These are phyloP conservation scores for Thelephora ganbajun DNA, from an alignment of 768 basidiomycete genomes.

Conservation along the genomic window DNA sequence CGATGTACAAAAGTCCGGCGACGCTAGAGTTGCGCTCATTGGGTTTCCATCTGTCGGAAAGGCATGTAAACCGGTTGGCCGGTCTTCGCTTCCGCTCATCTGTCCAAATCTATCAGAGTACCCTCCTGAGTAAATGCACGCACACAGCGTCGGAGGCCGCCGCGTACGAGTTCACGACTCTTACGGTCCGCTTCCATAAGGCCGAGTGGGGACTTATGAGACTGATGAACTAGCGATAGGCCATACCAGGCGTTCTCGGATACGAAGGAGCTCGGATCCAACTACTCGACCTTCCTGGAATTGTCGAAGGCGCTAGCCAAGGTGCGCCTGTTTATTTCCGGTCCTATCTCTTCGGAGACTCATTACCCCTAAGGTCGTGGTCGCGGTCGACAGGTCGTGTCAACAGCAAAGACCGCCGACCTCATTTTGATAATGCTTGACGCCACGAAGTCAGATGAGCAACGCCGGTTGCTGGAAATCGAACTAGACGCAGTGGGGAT, in stretches of 20 bases:
- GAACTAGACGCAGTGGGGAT: constrained; percentile 97
- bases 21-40: constrained; percentile 83
- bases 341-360: not conserved
- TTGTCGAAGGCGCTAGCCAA: constrained; percentile 87
- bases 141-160: constrained; percentile 82
- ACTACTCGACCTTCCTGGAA: constrained; percentile 89
- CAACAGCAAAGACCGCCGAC: constrained; percentile 47
- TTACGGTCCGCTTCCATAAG: constrained; percentile 39
- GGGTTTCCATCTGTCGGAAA: constrained; percentile 96
- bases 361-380: constrained; percentile 37
- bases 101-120: constrained; percentile 40
- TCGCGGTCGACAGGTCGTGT: constrained; percentile 90
- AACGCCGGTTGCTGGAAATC: constrained; percentile 73
- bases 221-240: constrained; percentile 26
- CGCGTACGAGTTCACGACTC: constrained; percentile 91
- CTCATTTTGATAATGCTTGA: constrained; percentile 89
- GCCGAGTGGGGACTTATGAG: not conserved
- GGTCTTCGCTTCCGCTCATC: not conserved
- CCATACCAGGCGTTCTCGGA: constrained; percentile 95
- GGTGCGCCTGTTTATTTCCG: constrained; percentile 11
- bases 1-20: constrained; percentile 78
- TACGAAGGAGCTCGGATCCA: constrained; percentile 92
- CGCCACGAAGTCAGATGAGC: constrained; percentile 87
- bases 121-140: constrained; percentile 82
- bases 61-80: constrained; percentile 19